Percentiles rank a stretch among this genome's conserved stretches.
Conservation (phyloP, 208 protist species). For the Leptomonas pyrrhocoris region DNA sequence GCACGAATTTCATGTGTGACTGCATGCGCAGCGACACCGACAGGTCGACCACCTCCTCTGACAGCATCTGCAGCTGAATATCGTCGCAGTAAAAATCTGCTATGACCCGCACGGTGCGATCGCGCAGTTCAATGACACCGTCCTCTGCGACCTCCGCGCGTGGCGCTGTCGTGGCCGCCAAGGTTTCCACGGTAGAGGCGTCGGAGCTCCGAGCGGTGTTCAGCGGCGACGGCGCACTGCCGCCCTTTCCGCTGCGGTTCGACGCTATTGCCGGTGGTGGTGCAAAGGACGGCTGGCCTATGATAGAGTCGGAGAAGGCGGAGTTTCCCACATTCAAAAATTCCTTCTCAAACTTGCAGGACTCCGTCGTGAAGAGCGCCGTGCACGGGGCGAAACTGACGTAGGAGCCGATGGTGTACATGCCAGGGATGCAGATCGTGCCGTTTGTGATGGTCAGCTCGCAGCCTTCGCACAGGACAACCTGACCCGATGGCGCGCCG, state of each 20-base stretch:
- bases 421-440: slow-evolving; percentile 74
- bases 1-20: slow-evolving; percentile 36
- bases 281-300: slow-evolving; percentile 10
- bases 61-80: slow-evolving; percentile 55
- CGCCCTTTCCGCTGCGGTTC: not conserved
- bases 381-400: slow-evolving; percentile 74
- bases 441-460: slow-evolving; percentile 89
- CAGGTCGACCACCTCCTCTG: slow-evolving; percentile 71
- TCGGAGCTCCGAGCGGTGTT: slow-evolving; percentile 6
- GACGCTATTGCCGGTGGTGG: not conserved
- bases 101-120: slow-evolving; percentile 41
- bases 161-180: slow-evolving; percentile 1
- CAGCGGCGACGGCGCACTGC: slow-evolving; percentile 14
- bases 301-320: slow-evolving; percentile 28
- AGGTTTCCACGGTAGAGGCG: slow-evolving; percentile 3
- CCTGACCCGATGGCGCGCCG: slow-evolving; percentile 52
- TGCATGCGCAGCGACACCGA: slow-evolving; percentile 58
- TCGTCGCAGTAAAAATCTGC: slow-evolving; percentile 44
- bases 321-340: slow-evolving; percentile 45
- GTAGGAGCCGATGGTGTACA: slow-evolving; percentile 85
- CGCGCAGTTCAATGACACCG: slow-evolving; percentile 21
- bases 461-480: slow-evolving; percentile 78
- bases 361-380: slow-evolving; percentile 55
- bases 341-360: slow-evolving; percentile 69
- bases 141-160: not conserved